A percentile compares a stretch with the other conserved stretches of the same genome.
Evolutionary conservation across 495 filamentous ascomycete species (phyloP).

Genomic region (Echria macrotheca): DNA sequence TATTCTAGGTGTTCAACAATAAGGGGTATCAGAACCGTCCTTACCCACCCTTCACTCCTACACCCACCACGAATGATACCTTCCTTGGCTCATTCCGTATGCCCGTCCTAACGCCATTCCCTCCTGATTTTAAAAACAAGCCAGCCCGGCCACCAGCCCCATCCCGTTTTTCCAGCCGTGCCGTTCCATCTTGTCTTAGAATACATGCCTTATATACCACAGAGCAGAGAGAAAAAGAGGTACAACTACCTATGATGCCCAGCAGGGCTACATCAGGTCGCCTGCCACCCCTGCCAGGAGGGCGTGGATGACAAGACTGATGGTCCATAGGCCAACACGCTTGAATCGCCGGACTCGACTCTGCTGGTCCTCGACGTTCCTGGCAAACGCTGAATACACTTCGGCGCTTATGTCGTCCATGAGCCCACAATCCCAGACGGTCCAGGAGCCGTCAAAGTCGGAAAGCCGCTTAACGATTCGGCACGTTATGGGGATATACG

Average conservation of each 20-base stretch:
- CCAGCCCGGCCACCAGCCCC: too few species aligned
- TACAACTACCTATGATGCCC: background rate
- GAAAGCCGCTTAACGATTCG: conserved; percentile 79
- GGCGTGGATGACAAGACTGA: conserved; percentile 88
- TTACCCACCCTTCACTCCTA: too few species aligned
- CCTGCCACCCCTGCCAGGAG: conserved; percentile 93
- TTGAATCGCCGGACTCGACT: conserved; percentile 80
- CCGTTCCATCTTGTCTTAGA: background rate
- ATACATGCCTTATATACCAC: conserved; percentile 4
- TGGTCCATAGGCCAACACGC: conserved; percentile 94
- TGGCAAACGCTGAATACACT: conserved; percentile 88
- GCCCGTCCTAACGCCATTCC: background rate
- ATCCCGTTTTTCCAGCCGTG: background rate
- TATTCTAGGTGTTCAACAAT: too few species aligned
- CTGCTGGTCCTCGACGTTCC: conserved; percentile 80
- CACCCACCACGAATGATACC: too few species aligned
- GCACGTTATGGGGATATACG: conserved; percentile 92
- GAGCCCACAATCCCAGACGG: conserved; percentile 84
- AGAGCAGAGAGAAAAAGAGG: conserved; percentile 8
- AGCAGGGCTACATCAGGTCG: conserved; percentile 51
- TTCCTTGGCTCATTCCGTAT: too few species aligned
- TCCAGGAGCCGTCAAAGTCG: conserved; percentile 97
- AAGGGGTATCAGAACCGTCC: too few species aligned
- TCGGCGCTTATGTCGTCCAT: conserved; percentile 95
- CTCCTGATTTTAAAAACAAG: too few species aligned